Conservation (phyloP, 441 rosid species). For the Metrosideros polymorpha region DNA sequence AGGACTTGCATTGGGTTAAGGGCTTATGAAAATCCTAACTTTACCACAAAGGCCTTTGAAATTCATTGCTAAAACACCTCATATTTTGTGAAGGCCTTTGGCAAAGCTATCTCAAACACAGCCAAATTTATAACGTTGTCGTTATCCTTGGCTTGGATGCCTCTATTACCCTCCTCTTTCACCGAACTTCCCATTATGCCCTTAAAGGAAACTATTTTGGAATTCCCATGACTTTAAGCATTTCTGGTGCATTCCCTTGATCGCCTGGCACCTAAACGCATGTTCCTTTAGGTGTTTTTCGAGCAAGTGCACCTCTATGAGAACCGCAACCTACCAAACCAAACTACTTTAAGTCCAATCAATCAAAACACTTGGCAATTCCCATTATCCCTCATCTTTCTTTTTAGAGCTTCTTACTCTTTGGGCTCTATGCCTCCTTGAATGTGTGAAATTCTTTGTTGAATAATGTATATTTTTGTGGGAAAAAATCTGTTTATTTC, state of each 20-base stretch:
- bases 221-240: not conserved
- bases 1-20: no score
- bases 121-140: not conserved
- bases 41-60: not conserved
- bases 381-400: not conserved
- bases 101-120: not conserved
- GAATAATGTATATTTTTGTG: not conserved
- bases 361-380: not conserved
- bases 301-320: not conserved
- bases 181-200: not conserved
- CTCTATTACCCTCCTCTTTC: not conserved
- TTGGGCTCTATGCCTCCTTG: not conserved
- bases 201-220: not conserved
- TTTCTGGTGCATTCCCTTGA: not conserved
- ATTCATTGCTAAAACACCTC: not conserved
- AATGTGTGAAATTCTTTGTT: not conserved
- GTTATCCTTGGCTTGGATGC: not conserved
- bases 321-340: not conserved
- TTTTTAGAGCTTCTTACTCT: not conserved
- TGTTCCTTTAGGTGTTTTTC: not conserved
- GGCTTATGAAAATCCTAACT: not conserved
- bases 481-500: not conserved
- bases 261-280: not conserved
- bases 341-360: not conserved
- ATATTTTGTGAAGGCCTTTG: not conserved